phyloP scores from a whole-genome alignment of 352 stramenopile genomes.

The Phytophthora ohioensis region DNA sequence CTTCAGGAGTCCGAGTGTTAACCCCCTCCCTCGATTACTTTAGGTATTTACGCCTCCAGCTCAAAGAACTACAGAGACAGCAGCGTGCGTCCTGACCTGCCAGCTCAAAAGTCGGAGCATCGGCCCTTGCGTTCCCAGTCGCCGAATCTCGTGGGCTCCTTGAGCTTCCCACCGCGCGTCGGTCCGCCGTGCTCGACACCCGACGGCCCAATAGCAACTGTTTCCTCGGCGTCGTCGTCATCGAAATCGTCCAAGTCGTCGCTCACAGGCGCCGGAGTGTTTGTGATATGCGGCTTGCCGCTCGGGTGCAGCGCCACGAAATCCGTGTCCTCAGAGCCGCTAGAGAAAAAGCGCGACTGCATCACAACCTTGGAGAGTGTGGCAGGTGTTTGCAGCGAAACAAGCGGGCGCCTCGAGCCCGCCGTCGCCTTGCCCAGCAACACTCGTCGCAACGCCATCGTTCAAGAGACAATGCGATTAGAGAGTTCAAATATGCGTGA shows the following conservation, averaged over 20 bases:
- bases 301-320: slow-evolving; percentile 46
- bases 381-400: not conserved
- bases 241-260: slow-evolving; percentile 45
- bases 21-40: no score
- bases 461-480: not conserved
- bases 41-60: no score
- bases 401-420: slow-evolving; percentile 5
- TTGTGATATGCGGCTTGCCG: slow-evolving; percentile 34
- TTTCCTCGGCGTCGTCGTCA: slow-evolving; percentile 94
- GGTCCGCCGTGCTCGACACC: slow-evolving; percentile 95
- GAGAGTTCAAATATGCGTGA: not conserved
- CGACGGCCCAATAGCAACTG: slow-evolving; percentile 92
- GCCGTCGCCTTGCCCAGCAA: slow-evolving; percentile 1
- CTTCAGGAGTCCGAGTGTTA: no score
- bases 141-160: slow-evolving; percentile 96
- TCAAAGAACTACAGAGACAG: no score
- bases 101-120: slow-evolving; percentile 95
- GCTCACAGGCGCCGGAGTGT: slow-evolving; percentile 15
- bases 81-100: not conserved
- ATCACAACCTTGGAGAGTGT: not conserved
- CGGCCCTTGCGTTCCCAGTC: slow-evolving; percentile 98
- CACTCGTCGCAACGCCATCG: slow-evolving; percentile 37
- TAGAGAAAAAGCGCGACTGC: slow-evolving; percentile 40
- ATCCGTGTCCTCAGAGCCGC: slow-evolving; percentile 39
- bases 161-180: slow-evolving; percentile 91